These are phyloP conservation scores for Cytospora leucostoma DNA, from an alignment of 2,329 filamentous ascomycete species.

Conservation along the genomic window DNA sequence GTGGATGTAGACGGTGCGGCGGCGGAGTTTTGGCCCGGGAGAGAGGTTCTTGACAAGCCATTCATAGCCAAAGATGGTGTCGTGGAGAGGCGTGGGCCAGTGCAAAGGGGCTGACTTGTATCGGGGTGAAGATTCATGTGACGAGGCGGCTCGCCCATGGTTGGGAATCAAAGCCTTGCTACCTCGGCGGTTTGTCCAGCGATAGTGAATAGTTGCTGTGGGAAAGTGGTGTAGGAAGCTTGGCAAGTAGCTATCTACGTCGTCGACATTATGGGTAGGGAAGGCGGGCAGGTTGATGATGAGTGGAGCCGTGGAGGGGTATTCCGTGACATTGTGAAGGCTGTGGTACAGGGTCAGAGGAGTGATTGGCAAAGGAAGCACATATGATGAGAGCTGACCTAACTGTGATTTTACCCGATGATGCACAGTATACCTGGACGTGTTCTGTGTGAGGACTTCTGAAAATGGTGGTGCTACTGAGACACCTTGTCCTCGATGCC, in stretches of 20 bases:
- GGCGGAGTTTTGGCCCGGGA: constrained; percentile 34
- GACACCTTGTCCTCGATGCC: background rate
- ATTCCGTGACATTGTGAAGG: constrained; percentile 49
- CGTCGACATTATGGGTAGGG: constrained; percentile 36
- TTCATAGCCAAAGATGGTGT: constrained; percentile 54
- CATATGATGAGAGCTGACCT: constrained; percentile 42
- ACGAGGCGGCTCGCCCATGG: background rate
- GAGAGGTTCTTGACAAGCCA: constrained; percentile 52
- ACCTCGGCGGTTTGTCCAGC: constrained; percentile 46
- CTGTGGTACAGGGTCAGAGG: constrained; percentile 37
- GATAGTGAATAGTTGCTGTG: constrained; percentile 60
- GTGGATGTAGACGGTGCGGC: constrained; percentile 52
- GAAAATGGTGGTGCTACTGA: constrained; percentile 11
- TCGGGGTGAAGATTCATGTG: background rate
- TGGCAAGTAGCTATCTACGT: constrained; percentile 38
- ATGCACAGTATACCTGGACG: constrained; percentile 50
- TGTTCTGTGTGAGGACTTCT: constrained; percentile 38
- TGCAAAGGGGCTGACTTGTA: constrained; percentile 32
- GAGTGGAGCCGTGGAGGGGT: constrained; percentile 46
- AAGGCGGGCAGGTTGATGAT: constrained; percentile 58
- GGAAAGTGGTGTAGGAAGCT: constrained; percentile 46
- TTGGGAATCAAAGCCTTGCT: background rate
- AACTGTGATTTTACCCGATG: constrained; percentile 51
- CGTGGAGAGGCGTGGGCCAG: constrained; percentile 62
- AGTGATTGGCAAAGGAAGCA: constrained; percentile 28